Evolutionary conservation across 139 green algal species (phyloP).

Genomic region (Edaphochlamys debaryana): DNA sequence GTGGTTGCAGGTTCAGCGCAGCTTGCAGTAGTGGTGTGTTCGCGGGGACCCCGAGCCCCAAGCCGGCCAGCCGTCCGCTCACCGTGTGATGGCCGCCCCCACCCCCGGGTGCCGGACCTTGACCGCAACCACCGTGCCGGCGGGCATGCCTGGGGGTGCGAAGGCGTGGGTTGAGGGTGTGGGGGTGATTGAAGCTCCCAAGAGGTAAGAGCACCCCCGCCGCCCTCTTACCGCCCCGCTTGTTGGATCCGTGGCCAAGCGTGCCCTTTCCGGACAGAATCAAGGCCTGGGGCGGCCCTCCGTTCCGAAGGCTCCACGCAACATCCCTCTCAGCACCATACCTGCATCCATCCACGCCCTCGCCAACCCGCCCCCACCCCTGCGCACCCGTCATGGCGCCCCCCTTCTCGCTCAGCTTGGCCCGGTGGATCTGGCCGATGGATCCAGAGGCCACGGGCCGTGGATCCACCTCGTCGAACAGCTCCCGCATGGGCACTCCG

Average conservation of each 20-base stretch:
- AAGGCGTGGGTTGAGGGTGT: not conserved
- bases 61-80: too few species aligned
- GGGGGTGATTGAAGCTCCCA: too few species aligned
- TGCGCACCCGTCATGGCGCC: slow-evolving; percentile 55
- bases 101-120: slow-evolving; percentile 95
- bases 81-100: slow-evolving; percentile 81
- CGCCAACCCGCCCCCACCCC: not conserved
- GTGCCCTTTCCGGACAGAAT: too few species aligned
- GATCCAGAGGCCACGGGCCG: slow-evolving; percentile 88
- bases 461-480: slow-evolving; percentile 92
- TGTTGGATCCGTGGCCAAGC: too few species aligned
- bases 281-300: too few species aligned
- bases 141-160: slow-evolving; percentile 42
- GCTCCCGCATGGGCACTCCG: slow-evolving; percentile 70
- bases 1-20: too few species aligned
- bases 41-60: too few species aligned
- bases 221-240: too few species aligned
- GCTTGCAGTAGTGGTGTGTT: too few species aligned
- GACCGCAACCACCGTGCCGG: slow-evolving; percentile 84
- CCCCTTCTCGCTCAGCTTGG: slow-evolving; percentile 70
- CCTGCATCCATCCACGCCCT: not conserved
- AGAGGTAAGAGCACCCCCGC: too few species aligned
- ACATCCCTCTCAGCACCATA: too few species aligned
- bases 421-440: slow-evolving; percentile 92
- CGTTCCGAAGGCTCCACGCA: too few species aligned